Evolutionary conservation across 768 basidiomycete genomes (phyloP).

Genomic region (Obba rivulosa): DNA sequence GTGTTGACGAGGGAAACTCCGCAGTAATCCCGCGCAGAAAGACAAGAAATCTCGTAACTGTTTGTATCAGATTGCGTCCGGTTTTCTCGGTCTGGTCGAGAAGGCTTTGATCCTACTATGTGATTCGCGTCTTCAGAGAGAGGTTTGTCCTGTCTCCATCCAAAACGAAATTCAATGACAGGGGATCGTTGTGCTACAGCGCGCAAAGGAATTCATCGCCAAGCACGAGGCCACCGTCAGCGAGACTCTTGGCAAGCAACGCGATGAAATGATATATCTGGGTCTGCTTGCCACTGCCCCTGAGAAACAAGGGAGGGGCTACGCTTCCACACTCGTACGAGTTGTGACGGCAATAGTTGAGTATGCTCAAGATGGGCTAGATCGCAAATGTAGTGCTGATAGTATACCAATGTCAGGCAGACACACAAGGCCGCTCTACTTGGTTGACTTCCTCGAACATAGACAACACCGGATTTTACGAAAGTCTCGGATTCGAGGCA

Average conservation of each 20-base stretch:
- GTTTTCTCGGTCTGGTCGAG: too few relatives aligned
- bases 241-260: constrained; percentile 3
- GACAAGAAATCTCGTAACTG: background rate
- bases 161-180: background rate
- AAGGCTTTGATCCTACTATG: background rate
- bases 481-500: constrained; percentile 8
- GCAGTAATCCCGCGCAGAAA: background rate
- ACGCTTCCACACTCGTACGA: constrained; percentile 10
- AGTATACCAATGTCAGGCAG: constrained; percentile 4
- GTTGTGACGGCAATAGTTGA: constrained; percentile 3
- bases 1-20: background rate
- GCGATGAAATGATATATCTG: constrained; percentile 11
- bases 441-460: constrained; percentile 12
- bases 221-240: background rate
- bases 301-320: constrained; percentile 10
- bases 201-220: background rate
- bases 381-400: background rate
- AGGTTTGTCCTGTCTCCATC: background rate
- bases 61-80: background rate
- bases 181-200: constrained; percentile 1
- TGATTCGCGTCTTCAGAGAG: background rate
- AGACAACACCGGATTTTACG: constrained; percentile 11
- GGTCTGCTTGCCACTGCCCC: constrained; percentile 5
- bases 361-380: too few relatives aligned
- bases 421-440: constrained; percentile 4